Base-by-base conservation (phyloP, 345 rosid genomes). In the Eucalyptus urophylla region DNA sequence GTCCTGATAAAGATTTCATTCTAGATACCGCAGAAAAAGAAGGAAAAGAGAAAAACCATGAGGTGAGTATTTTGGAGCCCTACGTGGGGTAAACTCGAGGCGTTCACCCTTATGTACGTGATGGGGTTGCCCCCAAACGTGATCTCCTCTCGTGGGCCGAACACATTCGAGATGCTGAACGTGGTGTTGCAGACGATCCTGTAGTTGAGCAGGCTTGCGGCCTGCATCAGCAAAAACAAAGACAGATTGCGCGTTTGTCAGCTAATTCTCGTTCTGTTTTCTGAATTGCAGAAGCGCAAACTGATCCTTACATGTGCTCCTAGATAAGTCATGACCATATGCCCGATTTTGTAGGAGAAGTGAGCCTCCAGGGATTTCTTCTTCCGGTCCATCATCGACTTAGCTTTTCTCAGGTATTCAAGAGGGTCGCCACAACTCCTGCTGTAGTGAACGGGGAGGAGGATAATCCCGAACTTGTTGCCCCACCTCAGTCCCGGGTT, bases 101-200 rank as follows among this genome's bases (percentile, higher is more conserved):
- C 89, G 62, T 45, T 91, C 10, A 89, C 95, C 88, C 94, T 90
- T 14, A 95, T 51, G 88, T 90, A 92, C 5, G 93, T 31, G 5
- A 65, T 14, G 19, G 37, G n/a, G 76, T 7, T 95, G 94, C 97
- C 96, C 5, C 88, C 91, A 37, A 91, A 24, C 4, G 95, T 89
- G 31, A 94, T 92, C 89, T 92, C 92, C 90, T 94, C 94, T 56
- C 56, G 67, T 5, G 96, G 96, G 33, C 96, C 96, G 15, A 93
- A 56, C 80, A 96, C 56, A n/a, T 95, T 94, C 4, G 96, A 96
- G 88, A 96, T 87, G 7, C 95, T 93, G 88, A 95, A 94, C 16
- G 91, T 93, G 3, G 95, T 91, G 86, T 94, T 92, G 86, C 98
- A 92, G 8, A 96, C 4, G 50, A 96, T 86, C 88, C 89, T 91